These are phyloP conservation scores for Beauveria brongniartii DNA, from an alignment of 2,329 filamentous ascomycete species.

Conservation along the genomic window DNA sequence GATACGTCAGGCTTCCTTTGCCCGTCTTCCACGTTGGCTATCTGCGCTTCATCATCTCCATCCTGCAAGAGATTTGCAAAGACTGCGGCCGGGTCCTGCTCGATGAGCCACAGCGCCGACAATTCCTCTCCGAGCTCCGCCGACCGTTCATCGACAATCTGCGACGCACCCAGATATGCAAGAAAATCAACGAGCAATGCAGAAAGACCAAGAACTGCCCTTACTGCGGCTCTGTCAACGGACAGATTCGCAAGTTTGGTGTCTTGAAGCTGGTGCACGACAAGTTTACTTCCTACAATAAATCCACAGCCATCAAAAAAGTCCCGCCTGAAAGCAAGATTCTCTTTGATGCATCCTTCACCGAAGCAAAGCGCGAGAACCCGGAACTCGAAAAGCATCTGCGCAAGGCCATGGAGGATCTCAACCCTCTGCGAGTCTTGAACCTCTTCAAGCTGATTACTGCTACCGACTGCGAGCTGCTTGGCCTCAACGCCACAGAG, in stretches of 20 bases:
- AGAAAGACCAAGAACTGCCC: conserved; percentile 78
- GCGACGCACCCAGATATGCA: conserved; percentile 72
- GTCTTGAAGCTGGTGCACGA: conserved; percentile 93
- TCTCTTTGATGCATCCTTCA: conserved; percentile 79
- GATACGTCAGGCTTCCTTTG: conserved; percentile 81
- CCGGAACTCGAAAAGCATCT: conserved; percentile 83
- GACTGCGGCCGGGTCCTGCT: conserved; percentile 78
- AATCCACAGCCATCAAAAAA: conserved; percentile 81
- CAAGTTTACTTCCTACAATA: conserved; percentile 82
- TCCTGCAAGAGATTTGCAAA: conserved; percentile 94
- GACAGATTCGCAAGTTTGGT: conserved; percentile 83
- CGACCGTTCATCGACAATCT: conserved; percentile 80
- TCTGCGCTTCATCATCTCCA: conserved; percentile 83
- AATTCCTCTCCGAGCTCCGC: conserved; percentile 72
- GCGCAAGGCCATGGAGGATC: conserved; percentile 86
- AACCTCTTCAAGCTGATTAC: conserved; percentile 88
- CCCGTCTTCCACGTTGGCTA: conserved; percentile 96
- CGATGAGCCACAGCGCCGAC: conserved; percentile 67
- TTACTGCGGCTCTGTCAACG: conserved; percentile 75
- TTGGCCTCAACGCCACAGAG: conserved; percentile 80
- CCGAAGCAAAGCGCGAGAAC: conserved; percentile 67
- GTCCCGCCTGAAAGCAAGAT: conserved; percentile 72
- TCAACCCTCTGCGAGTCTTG: conserved; percentile 81
- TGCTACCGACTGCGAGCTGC: conserved; percentile 77
- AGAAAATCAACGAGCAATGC: conserved; percentile 83